These are phyloP conservation scores for Lophium mytilinum DNA, from an alignment of 495 filamentous ascomycete genomes.

Conservation along the genomic window DNA sequence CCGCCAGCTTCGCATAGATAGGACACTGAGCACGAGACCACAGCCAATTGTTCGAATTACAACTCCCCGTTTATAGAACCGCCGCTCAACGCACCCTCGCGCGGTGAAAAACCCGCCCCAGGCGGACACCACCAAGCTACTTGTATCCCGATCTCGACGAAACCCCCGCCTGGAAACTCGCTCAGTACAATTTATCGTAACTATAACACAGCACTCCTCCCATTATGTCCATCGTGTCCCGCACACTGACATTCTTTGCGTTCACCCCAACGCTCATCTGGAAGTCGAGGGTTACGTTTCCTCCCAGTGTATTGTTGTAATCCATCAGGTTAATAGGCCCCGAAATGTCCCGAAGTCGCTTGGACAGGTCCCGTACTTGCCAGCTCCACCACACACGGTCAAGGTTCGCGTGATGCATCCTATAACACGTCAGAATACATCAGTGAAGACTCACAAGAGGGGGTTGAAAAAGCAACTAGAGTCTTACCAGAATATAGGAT, in stretches of 20 bases:
- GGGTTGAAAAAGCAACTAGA: too few relatives aligned
- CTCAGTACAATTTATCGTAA: not conserved
- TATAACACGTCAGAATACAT: not conserved
- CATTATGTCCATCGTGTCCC: not conserved
- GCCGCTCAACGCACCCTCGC: too few relatives aligned
- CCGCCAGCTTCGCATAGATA: too few relatives aligned
- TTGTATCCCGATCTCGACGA: too few relatives aligned
- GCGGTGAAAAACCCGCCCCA: too few relatives aligned
- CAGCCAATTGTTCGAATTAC: too few relatives aligned
- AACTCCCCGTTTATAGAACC: too few relatives aligned
- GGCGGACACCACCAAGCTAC: too few relatives aligned
- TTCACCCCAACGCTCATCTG: not conserved
- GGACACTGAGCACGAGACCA: too few relatives aligned
- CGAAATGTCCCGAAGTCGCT: not conserved
- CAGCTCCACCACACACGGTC: conserved; percentile 3
- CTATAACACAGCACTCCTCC: not conserved
- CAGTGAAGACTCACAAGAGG: too few relatives aligned
- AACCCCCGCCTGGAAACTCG: not conserved
- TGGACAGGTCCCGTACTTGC: conserved; percentile 33
- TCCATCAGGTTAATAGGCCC: not conserved
- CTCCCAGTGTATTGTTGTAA: not conserved
- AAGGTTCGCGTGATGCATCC: not conserved
- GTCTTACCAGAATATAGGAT: not conserved
- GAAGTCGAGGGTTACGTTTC: not conserved
- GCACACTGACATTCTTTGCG: not conserved